Evolutionary conservation across 2,329 filamentous ascomycete species (phyloP), one percentile per base, ranked within the genome.

Genomic region (Calonectria crousiana): DNA sequence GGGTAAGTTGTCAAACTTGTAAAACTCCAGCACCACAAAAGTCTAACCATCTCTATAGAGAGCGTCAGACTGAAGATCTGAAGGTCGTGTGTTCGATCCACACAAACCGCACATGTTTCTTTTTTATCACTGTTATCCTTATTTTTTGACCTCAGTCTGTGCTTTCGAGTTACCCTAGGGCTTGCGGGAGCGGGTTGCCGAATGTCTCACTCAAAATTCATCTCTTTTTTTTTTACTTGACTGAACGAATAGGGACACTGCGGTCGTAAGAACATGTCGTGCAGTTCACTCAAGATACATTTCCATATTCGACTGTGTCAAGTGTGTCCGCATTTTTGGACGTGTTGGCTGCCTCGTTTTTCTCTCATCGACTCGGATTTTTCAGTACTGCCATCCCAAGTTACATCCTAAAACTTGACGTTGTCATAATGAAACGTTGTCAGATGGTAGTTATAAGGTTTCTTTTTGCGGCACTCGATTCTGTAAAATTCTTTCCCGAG

Each of bases 51-150:
- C 44, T 47, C 44, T 47, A 47, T 47, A 47, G 44, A 47, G 44
- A 47, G 44, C 44, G 44, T 47, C 44, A 47, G 44, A 47, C 44
- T 47, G 44, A 47, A 60, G 34, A 60, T 60, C 56, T 60, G 56
- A 60, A 60, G 56, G 56, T 60, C 56, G 34, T 60, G 56, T 60
- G 56, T 60, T 60, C 56, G 56, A 60, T 60, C 56, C 56, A 60
- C 56, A 60, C 34, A 60, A 60, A 60, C 56, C 56, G 56, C 56
- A 60, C 16, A 36, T n/a, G 13, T 26, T 60, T 60, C 56, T 23
- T 60, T 60, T 60, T 60, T 60, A 34, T 28, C 30, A n/a, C 38
- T 3, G 20, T 23, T 18, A 32, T 60, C n/a, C 23, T 38, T 60
- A 60, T 60, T 60, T 60, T 38, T 60, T 34, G 3, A 38, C n/a